Base-by-base conservation (phyloP, 1,284 basidiomycete genomes). In the Trametes sp. region DNA sequence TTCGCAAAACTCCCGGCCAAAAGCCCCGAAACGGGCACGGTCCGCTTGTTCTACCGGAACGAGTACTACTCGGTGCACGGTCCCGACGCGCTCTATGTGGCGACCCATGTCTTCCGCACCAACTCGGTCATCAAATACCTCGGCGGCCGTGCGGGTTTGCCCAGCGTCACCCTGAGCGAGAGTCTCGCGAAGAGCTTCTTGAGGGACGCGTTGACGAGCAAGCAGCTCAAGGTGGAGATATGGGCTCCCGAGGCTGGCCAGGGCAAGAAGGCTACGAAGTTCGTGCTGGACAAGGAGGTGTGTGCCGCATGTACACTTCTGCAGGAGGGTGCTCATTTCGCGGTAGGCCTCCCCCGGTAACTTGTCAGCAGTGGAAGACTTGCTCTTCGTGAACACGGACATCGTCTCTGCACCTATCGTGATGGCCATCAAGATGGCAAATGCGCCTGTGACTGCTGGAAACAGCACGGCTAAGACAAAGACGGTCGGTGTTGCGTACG, bases 191-290 rank as follows among this genome's bases (percentile, higher is more conserved):
- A 94, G 71, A 84, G 84, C 44, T 92, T 98, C 68, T 79, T 99
- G 51, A 82, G 98, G 48, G 96, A 99, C 58, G 95, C 95, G 1
- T 78, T 99, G 58, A 98, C 97, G 2, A 80, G 87, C 21, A 92
- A 89, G 75, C 97, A 99, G 78, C 87, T 99, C 70, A 87, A 93
- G 33, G 87, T 99, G n/a, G 95, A 99, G 78, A 98, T 99, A 59
- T 96, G 91, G 87, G 83, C 80, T 13, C 87, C 91, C 0, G 92
- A 93, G 69, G 81, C 86, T 7, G 90, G 87, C 0, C 86, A 86
- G 64, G 89, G 87, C 11, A 95, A 91, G 77, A 92, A 90, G 74
- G 85, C 84, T 19, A 75, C 83, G 49, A 91, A 87, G 78, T 96
- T 95, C 70, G 79, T 80, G 31, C 73, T 98, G 48, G 87, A 88